These are phyloP conservation scores for Besnoitia besnoiti DNA, from an alignment of 169 alveolate species.

Conservation along the genomic window DNA sequence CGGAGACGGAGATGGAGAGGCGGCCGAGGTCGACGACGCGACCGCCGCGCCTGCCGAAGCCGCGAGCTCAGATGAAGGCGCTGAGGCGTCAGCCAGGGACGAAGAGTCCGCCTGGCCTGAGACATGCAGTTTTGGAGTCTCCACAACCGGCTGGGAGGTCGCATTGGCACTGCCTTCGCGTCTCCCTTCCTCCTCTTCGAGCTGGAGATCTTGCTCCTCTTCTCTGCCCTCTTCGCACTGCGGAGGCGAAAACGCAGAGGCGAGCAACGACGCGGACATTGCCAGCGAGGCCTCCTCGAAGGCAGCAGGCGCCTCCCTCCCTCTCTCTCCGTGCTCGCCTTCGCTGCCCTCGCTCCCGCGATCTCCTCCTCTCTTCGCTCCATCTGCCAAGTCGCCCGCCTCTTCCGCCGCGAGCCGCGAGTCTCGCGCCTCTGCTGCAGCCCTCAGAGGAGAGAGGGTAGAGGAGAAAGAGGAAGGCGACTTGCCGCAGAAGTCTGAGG, in stretches of 20 bases:
- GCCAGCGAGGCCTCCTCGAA: not conserved
- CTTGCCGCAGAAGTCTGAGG: not conserved
- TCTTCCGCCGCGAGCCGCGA: no score
- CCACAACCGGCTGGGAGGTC: no score
- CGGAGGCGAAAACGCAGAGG: constrained; percentile 28
- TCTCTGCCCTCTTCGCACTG: not conserved
- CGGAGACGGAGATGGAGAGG: not conserved
- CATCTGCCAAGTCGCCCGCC: no score
- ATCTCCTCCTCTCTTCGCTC: not conserved
- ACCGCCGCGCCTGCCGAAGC: not conserved
- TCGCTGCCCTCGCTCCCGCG: not conserved
- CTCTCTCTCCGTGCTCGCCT: not conserved
- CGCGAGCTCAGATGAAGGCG: no score
- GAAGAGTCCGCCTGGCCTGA: no score
- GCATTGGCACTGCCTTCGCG: not conserved
- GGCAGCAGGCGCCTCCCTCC: not conserved
- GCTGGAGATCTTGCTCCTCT: not conserved
- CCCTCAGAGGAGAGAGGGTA: no score
- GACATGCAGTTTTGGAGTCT: no score
- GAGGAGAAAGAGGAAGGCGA: not conserved
- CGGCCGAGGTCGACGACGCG: not conserved
- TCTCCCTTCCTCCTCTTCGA: not conserved
- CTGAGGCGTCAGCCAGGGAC: no score
- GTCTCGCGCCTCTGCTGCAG: no score
- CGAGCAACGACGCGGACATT: not conserved